These are phyloP conservation scores for Mycocentrospora acerina DNA, from an alignment of 2,329 filamentous ascomycete species.

Conservation along the genomic window DNA sequence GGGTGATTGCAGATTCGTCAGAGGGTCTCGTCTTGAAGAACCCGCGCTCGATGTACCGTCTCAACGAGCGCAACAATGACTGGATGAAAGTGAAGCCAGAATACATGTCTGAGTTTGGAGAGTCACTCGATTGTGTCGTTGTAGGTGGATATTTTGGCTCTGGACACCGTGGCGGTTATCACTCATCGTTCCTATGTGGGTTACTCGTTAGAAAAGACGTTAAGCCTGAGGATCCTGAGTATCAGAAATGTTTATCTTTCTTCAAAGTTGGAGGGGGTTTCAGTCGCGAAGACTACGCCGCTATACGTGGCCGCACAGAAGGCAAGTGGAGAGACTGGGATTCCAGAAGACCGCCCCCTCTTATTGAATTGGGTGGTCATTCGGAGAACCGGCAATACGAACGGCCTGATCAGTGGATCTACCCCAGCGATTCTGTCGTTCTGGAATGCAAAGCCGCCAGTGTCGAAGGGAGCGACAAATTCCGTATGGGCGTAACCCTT, in stretches of 20 bases:
- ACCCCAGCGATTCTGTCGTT: conserved; percentile 82
- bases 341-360: conserved; percentile 70
- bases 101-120: conserved; percentile 95
- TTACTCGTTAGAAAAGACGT: conserved; percentile 73
- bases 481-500: conserved; percentile 74
- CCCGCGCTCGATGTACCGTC: conserved; percentile 77
- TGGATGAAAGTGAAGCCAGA: conserved; percentile 99
- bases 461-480: conserved; percentile 72
- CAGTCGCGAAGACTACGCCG: conserved; percentile 77
- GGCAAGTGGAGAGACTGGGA: conserved; percentile 93
- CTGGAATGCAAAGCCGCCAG: conserved; percentile 86
- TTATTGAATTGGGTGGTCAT: conserved; percentile 75
- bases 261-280: conserved; percentile 98
- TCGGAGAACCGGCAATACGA: conserved; percentile 70
- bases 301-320: conserved; percentile 79
- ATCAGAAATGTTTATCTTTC: conserved; percentile 87
- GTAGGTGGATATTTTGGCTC: conserved; percentile 93
- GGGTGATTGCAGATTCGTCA: conserved; percentile 81
- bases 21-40: conserved; percentile 95
- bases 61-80: conserved; percentile 89
- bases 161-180: conserved; percentile 75
- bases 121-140: conserved; percentile 85
- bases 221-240: conserved; percentile 55
- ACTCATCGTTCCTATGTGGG: conserved; percentile 90
- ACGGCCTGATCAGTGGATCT: conserved; percentile 89